Base-by-base conservation (phyloP, 345 rosid genomes). In the Boechera stricta region DNA sequence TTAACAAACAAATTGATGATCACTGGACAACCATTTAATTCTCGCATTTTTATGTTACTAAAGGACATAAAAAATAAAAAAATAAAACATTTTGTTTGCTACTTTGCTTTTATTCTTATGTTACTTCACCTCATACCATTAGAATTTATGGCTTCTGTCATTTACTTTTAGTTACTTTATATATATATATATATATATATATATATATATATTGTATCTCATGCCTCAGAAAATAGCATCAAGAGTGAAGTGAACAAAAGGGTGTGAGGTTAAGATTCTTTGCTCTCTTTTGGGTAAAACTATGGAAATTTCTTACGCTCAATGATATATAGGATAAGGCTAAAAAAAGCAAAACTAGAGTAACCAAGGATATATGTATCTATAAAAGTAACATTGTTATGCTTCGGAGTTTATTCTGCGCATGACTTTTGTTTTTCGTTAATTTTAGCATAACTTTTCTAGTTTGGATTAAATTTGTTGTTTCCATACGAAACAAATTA, bases 241-340 rank as follows among this genome's bases (percentile, higher is more conserved):
- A 78, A 66, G 74, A 79, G 82, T 79, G 78, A 79, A 69, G 65
- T 79, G 74, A 73, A 79, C 78, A 79, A 79, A 79, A 79, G 74
- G 69, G 70, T 60, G 41, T 67, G 42, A 51, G 26, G 35, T 65
- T 72, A 21, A 47, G 39, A 79, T 79, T 79, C 78, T 67, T 73
- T 79, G 74, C 82, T 67, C 67, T 52, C 11, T 36, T 53, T 35
- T 15, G 60, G 71, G 75, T 61, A 79, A 73, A 67, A 66, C 71
- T 61, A 67, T 31, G 56, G 38, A 78, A 42, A 71, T 58, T 47
- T 65, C 11, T 29, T 47, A 47, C 29, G 31, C 44, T 15, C 55
- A 28, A 28, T 16, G 6, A 63, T 31, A 18, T 29, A 18, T 42
- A 39, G 78, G 78, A 67, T 16, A 67, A 60, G 35, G 49, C 69